These are phyloP conservation scores for Picochlorum sp. DNA, from an alignment of 139 green algal species.

Conservation along the genomic window DNA sequence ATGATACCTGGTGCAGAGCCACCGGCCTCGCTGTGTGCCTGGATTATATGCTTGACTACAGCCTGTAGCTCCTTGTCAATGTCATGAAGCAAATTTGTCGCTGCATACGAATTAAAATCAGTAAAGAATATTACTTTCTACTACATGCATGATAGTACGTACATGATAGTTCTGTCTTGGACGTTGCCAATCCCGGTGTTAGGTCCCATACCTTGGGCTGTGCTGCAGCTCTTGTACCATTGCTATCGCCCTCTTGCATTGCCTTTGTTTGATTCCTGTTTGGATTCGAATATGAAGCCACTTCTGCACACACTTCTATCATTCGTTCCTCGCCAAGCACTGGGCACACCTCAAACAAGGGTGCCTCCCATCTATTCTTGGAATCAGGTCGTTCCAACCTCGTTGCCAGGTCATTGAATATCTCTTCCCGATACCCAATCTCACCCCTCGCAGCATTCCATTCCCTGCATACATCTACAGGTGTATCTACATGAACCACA, in stretches of 20 bases:
- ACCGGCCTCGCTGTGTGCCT: conserved; percentile 46
- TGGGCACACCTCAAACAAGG: conserved; percentile 60
- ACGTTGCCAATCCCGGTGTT: conserved; percentile 9
- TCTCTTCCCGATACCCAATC: conserved; percentile 18
- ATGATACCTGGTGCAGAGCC: conserved; percentile 34
- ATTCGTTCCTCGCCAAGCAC: not conserved
- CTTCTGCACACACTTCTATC: not conserved
- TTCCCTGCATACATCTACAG: conserved; percentile 28
- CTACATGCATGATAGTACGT: not conserved
- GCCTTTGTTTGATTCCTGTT: too few species aligned
- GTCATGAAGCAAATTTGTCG: conserved; percentile 81
- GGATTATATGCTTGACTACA: conserved; percentile 36
- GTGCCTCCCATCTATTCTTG: conserved; percentile 82
- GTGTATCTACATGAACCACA: conserved; percentile 74
- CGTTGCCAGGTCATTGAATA: conserved; percentile 71
- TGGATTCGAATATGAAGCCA: not conserved
- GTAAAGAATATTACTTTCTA: not conserved
- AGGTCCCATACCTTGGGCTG: conserved; percentile 4
- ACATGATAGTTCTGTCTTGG: conserved; percentile 11
- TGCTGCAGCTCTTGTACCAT: not conserved
- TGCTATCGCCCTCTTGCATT: too few species aligned
- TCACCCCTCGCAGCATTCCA: conserved; percentile 56
- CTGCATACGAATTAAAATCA: conserved; percentile 9
- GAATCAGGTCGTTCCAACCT: conserved; percentile 81
- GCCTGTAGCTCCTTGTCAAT: conserved; percentile 71